Base-by-base conservation (phyloP, 2,329 filamentous ascomycete species). In the Beauveria asiatica region DNA sequence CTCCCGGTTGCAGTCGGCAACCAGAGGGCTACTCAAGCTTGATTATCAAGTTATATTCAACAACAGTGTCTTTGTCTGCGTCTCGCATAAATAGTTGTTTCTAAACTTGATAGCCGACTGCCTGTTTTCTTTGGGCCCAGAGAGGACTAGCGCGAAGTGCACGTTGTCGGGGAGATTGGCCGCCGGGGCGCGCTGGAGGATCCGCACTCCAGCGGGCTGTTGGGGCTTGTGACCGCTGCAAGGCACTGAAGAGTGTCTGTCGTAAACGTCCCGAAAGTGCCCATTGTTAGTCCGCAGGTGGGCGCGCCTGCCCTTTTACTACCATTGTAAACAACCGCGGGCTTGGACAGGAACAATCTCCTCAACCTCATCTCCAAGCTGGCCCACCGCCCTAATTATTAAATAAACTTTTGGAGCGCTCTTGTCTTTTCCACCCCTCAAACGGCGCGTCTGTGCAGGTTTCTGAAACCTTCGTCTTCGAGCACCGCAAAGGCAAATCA, bases 301-400 rank as follows among this genome's bases (percentile, higher is more conserved):
- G 39, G 13, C 19, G 25, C 7, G 7, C 16, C 27, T 45, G 48
- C 41, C n/a, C 21, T 58, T 44, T 13, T 3, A 10, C 27, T 59
- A 59, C 8, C 57, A 58, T 51, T 58, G 56, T 58, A 51, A 51
- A 58, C 56, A 58, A 50, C 46, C 23, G 41, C 23, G 25, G 44
- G 44, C 56, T 44, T 42, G 17, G 21, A 21, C 25, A 19, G 45
- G 45, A 59, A 49, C 7, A 59, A 46, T 52, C 39, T 59, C 57
- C 48, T 59, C 41, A 39, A 59, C 57, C 57, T 59, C 57, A 59
- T 59, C 57, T 59, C 57, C 49, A 52, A 52, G 10, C 27, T 3
- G 57, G 57, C 57, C 57, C 57, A 59, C 57, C 57, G 41, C 48
- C 49, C 57, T 25, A n/a, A n/a, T n/a, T n/a, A n/a, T n/a, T n/a